Conservation (phyloP, 192 early-diverging fungal genomes). For the Spizellomyces punctatus region DNA sequence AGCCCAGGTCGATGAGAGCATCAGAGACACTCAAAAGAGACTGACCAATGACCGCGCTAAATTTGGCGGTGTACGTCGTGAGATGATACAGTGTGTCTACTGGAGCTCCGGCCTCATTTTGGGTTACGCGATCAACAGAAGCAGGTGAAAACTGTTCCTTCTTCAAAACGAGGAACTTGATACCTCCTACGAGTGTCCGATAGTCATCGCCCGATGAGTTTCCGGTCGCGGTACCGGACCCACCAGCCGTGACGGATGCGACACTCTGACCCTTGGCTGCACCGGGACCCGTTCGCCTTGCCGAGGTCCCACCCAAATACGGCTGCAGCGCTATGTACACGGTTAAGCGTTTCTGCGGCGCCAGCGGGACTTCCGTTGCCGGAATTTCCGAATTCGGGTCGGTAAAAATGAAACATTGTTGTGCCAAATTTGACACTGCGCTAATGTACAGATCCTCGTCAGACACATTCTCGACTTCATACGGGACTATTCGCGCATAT, state of each 20-base stretch:
- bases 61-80: constrained; percentile 75
- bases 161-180: constrained; percentile 69
- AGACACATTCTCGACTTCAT: constrained; percentile 72
- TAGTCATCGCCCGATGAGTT: constrained; percentile 19
- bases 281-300: constrained; percentile 3
- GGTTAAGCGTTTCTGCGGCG: constrained; percentile 48
- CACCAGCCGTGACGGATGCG: constrained; percentile 18
- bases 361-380: constrained; percentile 52
- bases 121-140: not conserved
- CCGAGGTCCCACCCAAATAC: constrained; percentile 31
- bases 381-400: constrained; percentile 48
- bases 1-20: constrained; percentile 69
- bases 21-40: constrained; percentile 73
- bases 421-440: constrained; percentile 75
- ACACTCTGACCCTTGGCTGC: not conserved
- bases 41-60: constrained; percentile 78
- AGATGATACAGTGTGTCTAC: constrained; percentile 47
- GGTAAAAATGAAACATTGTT: constrained; percentile 76
- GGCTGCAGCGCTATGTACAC: constrained; percentile 84
- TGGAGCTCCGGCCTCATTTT: not conserved
- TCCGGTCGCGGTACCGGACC: not conserved
- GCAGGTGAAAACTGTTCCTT: constrained; percentile 35
- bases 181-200: constrained; percentile 77
- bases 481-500: constrained; percentile 72
- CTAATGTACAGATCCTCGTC: constrained; percentile 69